Conservation (phyloP, 2,329 filamentous ascomycete species). For the Aspergillus sp. region DNA sequence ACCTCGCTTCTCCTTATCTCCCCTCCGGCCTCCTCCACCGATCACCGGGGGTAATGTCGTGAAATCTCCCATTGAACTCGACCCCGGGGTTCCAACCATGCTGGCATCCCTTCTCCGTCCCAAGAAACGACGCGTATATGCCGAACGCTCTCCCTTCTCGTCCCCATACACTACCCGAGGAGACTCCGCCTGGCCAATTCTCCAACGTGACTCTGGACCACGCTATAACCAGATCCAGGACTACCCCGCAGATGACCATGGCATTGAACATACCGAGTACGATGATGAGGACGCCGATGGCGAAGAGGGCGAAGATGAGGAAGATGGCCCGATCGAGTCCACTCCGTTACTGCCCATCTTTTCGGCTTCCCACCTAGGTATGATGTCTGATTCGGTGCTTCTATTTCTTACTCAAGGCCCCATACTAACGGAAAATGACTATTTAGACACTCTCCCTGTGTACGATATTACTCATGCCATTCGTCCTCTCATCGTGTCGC, state of each 20-base stretch:
- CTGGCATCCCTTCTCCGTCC: slow-evolving; percentile 31
- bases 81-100: slow-evolving; percentile 17
- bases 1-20: no score
- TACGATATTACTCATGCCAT: slow-evolving; percentile 91
- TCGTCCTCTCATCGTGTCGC: slow-evolving; percentile 75
- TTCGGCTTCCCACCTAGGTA: slow-evolving; percentile 74
- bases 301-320: slow-evolving; percentile 40
- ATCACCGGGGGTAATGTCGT: background rate
- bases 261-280: slow-evolving; percentile 40
- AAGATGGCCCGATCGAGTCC: slow-evolving; percentile 44
- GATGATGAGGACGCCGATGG: slow-evolving; percentile 37
- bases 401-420: no score
- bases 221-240: slow-evolving; percentile 19
- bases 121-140: slow-evolving; percentile 24
- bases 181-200: slow-evolving; percentile 19
- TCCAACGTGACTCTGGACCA: slow-evolving; percentile 9
- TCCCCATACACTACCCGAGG: slow-evolving; percentile 25
- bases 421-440: background rate
- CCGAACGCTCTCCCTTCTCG: slow-evolving; percentile 27
- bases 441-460: slow-evolving; percentile 74
- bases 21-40: no score
- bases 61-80: background rate
- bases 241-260: slow-evolving; percentile 27
- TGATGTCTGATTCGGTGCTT: background rate
- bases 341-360: slow-evolving; percentile 71